Conservation (phyloP, 805 yeast species). For the Ogataea salicorniae region DNA sequence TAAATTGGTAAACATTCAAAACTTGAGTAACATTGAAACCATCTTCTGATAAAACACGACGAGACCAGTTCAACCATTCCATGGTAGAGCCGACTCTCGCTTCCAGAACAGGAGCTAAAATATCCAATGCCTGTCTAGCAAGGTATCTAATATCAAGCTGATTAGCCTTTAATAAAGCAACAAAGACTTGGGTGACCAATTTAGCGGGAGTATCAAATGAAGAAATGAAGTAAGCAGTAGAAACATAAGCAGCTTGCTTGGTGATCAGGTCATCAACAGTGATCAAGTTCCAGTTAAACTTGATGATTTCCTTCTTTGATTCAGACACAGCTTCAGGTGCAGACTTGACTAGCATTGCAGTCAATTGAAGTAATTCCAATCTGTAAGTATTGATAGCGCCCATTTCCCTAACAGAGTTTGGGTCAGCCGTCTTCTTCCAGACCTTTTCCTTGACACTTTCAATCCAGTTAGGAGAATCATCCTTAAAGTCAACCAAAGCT, state of each 20-base stretch:
- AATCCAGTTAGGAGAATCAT: constrained; percentile 52
- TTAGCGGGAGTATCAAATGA: constrained; percentile 85
- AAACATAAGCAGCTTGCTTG: constrained; percentile 88
- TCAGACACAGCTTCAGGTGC: constrained; percentile 56
- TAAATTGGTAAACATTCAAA: constrained; percentile 79
- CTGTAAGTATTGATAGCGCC: constrained; percentile 72
- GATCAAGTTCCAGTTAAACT: constrained; percentile 91
- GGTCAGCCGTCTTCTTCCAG: constrained; percentile 65
- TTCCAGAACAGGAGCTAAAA: constrained; percentile 82
- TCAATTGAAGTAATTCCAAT: constrained; percentile 72
- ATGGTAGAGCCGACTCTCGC: constrained; percentile 56
- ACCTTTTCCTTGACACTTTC: constrained; percentile 53
- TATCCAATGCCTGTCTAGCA: constrained; percentile 82
- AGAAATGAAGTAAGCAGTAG: constrained; percentile 79
- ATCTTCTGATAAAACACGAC: constrained; percentile 86
- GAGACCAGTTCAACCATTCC: constrained; percentile 91
- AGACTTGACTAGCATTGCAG: constrained; percentile 69
- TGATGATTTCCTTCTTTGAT: constrained; percentile 76
- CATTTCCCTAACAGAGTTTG: constrained; percentile 47
- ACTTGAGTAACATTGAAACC: constrained; percentile 84
- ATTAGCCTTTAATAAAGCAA: constrained; percentile 78
- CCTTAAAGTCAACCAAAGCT: constrained; percentile 13
- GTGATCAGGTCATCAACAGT: constrained; percentile 83
- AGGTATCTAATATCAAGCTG: constrained; percentile 79
- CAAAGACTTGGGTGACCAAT: constrained; percentile 87